Evolutionary conservation across 2,329 filamentous ascomycete genomes (phyloP), one percentile per base, ranked within the genome.

Genomic region (Penicillium aurantiogriseum): DNA sequence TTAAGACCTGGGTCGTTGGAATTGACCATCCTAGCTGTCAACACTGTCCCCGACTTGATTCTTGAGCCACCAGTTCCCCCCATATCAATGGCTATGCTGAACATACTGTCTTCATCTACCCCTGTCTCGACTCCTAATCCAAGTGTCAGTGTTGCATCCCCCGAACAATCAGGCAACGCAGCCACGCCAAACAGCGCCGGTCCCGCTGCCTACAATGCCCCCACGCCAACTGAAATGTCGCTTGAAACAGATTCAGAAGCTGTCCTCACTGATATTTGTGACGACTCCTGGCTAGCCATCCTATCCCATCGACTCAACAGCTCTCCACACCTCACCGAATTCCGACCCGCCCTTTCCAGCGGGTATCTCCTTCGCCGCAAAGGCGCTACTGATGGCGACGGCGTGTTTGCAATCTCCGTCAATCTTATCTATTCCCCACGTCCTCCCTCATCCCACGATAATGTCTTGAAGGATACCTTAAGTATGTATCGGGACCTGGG

Each of bases 241-340:
- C 58, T 69, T 23, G 71, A 81, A 70, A 60, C 77, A 25, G 84
- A 87, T 57, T 77, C 79, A 0, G 84, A 87, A 50, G 80, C 83
- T 2, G 76, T 81, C 10, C 78, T 88, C 11, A 71, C 83, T 39
- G 84, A 88, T 64, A 71, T 80, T 19, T 79, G 78, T 23, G 85
- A 88, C 65, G 84, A 88, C 61, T 82, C 81, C 0, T 87, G 84
- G 83, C 79, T 77, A 33, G 71, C 86, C 8, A 76, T 85, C 21
- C 75, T 87, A 56, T 80, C 79, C 0, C 81, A 82, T 63, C 78
- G 74, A 29, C 64, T 77, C 35, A 77, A 77, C 56, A 74, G 71
- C 56, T 75, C 76, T 4, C 69, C 71, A 0, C 75, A 74, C 46
- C 63, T 79, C 36, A 74, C 74, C 8, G 75, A 77, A 51, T 75